These are phyloP conservation scores for Thermomucor indicae-seudaticae DNA, from an alignment of 371 early-diverging fungal genomes.

Conservation along the genomic window DNA sequence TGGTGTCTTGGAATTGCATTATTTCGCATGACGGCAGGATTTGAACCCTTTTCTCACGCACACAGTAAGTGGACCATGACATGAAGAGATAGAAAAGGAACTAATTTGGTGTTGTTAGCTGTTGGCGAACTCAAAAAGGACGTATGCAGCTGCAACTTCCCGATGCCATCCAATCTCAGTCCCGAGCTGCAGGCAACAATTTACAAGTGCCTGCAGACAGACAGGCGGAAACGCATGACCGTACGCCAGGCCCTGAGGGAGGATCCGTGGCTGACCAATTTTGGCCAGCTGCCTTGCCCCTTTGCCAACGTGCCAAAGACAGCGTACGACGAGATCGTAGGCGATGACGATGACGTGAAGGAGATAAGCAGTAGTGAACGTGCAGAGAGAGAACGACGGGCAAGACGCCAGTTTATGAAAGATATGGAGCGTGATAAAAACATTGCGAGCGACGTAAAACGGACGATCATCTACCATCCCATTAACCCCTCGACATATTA, in stretches of 20 bases:
- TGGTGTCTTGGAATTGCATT: slow-evolving; percentile 88
- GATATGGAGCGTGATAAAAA: slow-evolving; percentile 31
- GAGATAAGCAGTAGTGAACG: slow-evolving; percentile 15
- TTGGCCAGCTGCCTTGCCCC: slow-evolving; percentile 25
- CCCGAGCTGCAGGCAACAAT: slow-evolving; percentile 40
- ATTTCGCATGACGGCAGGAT: slow-evolving; percentile 87
- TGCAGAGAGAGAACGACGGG: slow-evolving; percentile 22
- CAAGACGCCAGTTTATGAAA: slow-evolving; percentile 27
- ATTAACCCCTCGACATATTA: slow-evolving; percentile 39
- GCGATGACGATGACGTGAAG: slow-evolving; percentile 9
- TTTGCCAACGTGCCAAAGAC: slow-evolving; percentile 16
- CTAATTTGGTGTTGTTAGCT: slow-evolving; percentile 17
- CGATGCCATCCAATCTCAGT: slow-evolving; percentile 44
- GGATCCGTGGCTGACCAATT: slow-evolving; percentile 48
- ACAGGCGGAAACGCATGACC: slow-evolving; percentile 40
- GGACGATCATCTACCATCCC: slow-evolving; percentile 41
- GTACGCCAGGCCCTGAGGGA: slow-evolving; percentile 42
- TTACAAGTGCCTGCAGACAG: slow-evolving; percentile 47
- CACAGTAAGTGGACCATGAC: slow-evolving; percentile 27
- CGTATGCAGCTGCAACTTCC: slow-evolving; percentile 56
- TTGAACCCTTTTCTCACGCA: slow-evolving; percentile 78
- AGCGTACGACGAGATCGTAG: slow-evolving; percentile 15
- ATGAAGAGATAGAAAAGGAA: neutral
- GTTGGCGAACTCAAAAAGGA: slow-evolving; percentile 65
- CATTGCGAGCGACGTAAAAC: slow-evolving; percentile 14